Conservation (phyloP, 2,329 filamentous ascomycete genomes). For the Nannizziopsis arthrosporioides region DNA sequence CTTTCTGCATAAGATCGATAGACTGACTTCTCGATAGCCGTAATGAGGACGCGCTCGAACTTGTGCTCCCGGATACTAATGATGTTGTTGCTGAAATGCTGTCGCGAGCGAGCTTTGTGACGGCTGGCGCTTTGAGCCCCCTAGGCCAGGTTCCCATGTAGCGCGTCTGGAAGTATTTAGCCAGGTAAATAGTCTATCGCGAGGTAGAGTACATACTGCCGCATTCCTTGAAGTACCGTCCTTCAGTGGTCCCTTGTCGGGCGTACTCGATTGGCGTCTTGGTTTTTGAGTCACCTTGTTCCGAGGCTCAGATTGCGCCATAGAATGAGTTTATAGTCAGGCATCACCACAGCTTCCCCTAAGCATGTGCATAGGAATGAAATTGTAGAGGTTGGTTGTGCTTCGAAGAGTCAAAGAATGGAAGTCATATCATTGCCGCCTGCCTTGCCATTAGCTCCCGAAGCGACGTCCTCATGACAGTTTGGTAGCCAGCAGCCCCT, state of each 20-base stretch:
- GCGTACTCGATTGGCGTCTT: conserved; percentile 16
- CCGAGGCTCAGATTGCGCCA: conserved; percentile 32
- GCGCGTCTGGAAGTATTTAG: conserved; percentile 28
- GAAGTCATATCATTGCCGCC: not conserved
- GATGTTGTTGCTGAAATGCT: conserved; percentile 37
- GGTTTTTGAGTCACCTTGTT: conserved; percentile 33
- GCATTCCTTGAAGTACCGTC: conserved; percentile 12
- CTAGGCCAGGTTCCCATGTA: conserved; percentile 37
- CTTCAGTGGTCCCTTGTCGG: not conserved
- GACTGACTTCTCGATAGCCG: conserved; percentile 23
- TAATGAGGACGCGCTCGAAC: conserved; percentile 19
- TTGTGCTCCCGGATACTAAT: conserved; percentile 26
- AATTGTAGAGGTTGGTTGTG: not conserved
- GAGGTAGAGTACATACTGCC: conserved; percentile 21
- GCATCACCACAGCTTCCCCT: conserved; percentile 24
- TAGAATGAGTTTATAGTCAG: conserved; percentile 20
- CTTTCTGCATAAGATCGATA: conserved; percentile 29
- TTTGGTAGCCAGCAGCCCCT: not conserved
- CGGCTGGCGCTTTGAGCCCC: conserved; percentile 35
- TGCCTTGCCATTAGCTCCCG: conserved; percentile 6
- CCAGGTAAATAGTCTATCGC: not conserved
- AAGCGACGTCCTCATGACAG: not conserved
- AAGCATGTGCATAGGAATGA: not conserved
- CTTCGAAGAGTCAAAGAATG: not conserved
- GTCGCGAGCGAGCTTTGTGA: conserved; percentile 39